Base-by-base conservation (phyloP, 106 monocot species). In the Xerophyta viscosa region DNA sequence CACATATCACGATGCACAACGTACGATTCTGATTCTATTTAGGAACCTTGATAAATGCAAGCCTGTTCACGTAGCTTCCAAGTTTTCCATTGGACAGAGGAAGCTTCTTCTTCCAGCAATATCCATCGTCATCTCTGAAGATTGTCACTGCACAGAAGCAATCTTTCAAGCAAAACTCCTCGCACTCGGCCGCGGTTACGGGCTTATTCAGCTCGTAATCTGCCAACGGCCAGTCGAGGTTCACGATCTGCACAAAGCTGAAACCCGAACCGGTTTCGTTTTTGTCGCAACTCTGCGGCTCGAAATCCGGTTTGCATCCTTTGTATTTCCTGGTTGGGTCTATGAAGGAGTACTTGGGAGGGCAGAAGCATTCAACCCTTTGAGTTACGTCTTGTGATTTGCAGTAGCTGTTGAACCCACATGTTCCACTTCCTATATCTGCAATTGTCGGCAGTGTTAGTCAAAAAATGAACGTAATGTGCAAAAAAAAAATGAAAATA, bases 91-190 rank as follows among this genome's bases (percentile, higher is more conserved):
- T 61, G 1, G 61, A 48, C 20, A 61, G 21, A 6, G 61, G 61
- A 13, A 61, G 23, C 20, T 49, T 61, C 61, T 61, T 61, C 61
- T 61, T 61, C 61, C 61, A 61, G 29, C 61, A 61, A 0, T 10
- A 15, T 8, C 48, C 61, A 8, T 5, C 33, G 33, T 33, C 10
- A 33, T 33, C 5, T 33, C 7, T 33, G 10, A n/a, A n/a, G n/a
- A 23, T 68, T 6, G 46, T 69, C 3, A 42, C 64, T 0, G 51
- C 68, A 41, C 75, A 76, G 46, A 70, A 54, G 20, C 75, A 76
- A 55, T 76, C 75, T 3, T 6, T 45, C 31, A 69, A 26, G 36
- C 75, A 75, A 3, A 18, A 13, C 17, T 33, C 3, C 24, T 8
- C 20, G 42, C 75, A 75, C 5, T 43, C 30, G 4, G 49, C 59